These are phyloP conservation scores for Thraustochytrium sp. DNA, from an alignment of 352 stramenopile species.

Conservation along the genomic window DNA sequence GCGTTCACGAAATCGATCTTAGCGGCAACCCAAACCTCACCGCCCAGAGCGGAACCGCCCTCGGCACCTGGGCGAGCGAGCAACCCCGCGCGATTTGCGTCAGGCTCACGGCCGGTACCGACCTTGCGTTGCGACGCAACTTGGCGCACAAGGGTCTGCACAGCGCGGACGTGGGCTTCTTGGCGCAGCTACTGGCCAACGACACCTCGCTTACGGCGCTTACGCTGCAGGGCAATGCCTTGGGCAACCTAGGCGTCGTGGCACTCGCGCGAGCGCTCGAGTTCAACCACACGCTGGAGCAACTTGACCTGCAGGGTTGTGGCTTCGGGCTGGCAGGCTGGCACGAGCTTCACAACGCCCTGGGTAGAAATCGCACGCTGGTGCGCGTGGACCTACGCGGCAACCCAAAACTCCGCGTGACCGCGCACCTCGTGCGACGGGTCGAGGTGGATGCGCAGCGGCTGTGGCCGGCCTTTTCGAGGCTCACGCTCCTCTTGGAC, in stretches of 20 bases:
- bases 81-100: neutral
- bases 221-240: neutral
- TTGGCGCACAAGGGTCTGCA: neutral
- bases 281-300: neutral
- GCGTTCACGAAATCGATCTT: neutral
- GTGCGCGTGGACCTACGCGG: neutral
- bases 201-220: neutral
- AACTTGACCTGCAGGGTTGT: neutral
- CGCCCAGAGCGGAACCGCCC: neutral
- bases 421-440: neutral
- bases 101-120: neutral
- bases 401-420: neutral
- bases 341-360: neutral
- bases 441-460: neutral
- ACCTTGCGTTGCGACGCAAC: neutral
- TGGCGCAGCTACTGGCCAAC: neutral
- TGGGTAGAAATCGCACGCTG: neutral
- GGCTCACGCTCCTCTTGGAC: neutral
- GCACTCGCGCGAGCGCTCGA: neutral
- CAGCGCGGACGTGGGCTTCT: neutral
- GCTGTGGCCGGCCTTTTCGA: neutral
- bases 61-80: neutral
- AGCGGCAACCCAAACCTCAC: neutral
- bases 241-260: neutral
- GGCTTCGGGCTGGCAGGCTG: neutral